Evolutionary conservation across 108 stramenopile species (phyloP), one percentile per base, ranked within the genome.

Genomic region (Asterionellopsis glacialis): DNA sequence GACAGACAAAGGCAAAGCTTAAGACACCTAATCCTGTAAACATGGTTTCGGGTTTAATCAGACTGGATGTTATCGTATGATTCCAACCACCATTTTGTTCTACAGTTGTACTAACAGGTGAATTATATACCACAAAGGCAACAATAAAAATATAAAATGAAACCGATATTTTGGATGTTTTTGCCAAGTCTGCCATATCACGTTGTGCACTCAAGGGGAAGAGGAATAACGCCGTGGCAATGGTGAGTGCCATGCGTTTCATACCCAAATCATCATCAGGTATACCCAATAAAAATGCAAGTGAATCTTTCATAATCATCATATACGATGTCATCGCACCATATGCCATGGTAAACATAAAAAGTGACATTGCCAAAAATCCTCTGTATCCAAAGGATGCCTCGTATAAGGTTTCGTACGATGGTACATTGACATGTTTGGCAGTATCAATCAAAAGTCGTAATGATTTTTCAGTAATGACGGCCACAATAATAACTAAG

Each of bases 1-100:
- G 86, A 67, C 92, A 93, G 0, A 93, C 92, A 77, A 88, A 93
- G 11, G 92, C 92, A 78, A 93, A 93, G 33, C 74, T 75, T 45
- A 87, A 62, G 6, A 93, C 87, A 0, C 90, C 90, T 58, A 92
- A 50, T 0, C 90, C 90, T 22, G 87, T 82, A 76, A 92, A 92
- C 13, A 92, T 66, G 1, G 86, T 85, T 14, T 74, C 72, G 12
- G 52, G 11, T 39, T 73, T 68, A 41, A 85, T 51, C 9, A 69
- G 49, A 21, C 49, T 26, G 21, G 60, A 49, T 23, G 14, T 19
- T 18, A 47, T 13, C 16, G 50, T 11, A 43, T 63, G 1, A 64
- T 48, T 12, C 74, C 70, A 47, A 58, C 70, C 19, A 41, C 27
- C 5, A 48, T 57, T n/a, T 39, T 39, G 44, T 51, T 63, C 47